phyloP scores from a whole-genome alignment of 1,139 yeast species.

The Candida sp. region DNA sequence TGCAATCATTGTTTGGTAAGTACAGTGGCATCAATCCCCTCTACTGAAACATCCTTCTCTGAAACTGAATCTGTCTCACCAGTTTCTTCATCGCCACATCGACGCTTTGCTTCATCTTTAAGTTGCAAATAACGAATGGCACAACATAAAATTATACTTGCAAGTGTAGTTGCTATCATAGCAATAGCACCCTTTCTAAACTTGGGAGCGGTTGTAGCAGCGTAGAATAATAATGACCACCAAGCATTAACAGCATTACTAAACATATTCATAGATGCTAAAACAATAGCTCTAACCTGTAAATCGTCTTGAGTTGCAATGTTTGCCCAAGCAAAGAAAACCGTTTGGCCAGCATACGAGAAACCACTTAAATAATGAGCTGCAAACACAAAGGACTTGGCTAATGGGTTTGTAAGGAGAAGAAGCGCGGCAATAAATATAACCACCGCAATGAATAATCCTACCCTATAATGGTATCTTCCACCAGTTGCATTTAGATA shows the following conservation, averaged over 20 bases:
- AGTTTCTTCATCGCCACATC: not conserved
- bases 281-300: conserved; percentile 54
- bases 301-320: conserved; percentile 50
- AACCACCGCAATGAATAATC: conserved; percentile 34
- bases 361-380: conserved; percentile 55
- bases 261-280: conserved; percentile 64
- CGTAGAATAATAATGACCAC: conserved; percentile 55
- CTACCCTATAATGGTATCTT: conserved; percentile 49
- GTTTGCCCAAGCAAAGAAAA: conserved; percentile 61
- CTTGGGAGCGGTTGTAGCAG: conserved; percentile 48
- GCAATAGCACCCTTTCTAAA: conserved; percentile 54
- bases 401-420: conserved; percentile 4
- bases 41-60: not conserved
- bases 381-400: conserved; percentile 34
- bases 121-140: conserved; percentile 30
- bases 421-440: conserved; percentile 46
- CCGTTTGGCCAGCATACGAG: conserved; percentile 55
- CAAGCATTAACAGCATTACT: conserved; percentile 61
- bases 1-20: not conserved
- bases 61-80: not conserved
- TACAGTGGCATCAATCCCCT: not conserved
- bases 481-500: conserved; percentile 49
- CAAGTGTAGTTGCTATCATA: conserved; percentile 47
- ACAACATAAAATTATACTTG: conserved; percentile 17
- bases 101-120: conserved; percentile 23